phyloP scores from a whole-genome alignment of 164 flowering plant genomes.

The Aristolochia fimbriata region DNA sequence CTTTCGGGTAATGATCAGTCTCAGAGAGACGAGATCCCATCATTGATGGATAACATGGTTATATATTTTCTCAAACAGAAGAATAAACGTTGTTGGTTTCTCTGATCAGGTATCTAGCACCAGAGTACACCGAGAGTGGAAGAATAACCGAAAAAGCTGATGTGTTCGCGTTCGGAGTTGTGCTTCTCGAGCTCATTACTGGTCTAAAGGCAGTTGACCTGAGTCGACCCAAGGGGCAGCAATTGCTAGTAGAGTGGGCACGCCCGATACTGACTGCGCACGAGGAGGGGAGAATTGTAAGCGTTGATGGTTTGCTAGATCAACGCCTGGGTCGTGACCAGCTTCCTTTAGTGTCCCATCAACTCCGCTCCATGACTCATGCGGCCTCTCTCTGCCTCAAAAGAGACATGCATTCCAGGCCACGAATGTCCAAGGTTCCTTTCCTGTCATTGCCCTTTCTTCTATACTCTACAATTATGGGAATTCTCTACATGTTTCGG shows the following conservation, averaged over 20 bases:
- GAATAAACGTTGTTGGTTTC: not conserved
- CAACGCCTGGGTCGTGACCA: slow-evolving; percentile 19
- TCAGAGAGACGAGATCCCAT: not conserved
- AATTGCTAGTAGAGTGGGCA: slow-evolving; percentile 32
- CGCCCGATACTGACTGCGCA: slow-evolving; percentile 26
- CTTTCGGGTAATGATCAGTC: slow-evolving; percentile 44
- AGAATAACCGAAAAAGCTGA: slow-evolving; percentile 63
- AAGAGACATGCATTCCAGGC: slow-evolving; percentile 19
- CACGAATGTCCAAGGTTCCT: slow-evolving; percentile 27
- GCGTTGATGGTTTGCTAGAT: slow-evolving; percentile 27
- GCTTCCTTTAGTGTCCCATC: slow-evolving; percentile 17
- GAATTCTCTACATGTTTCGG: not conserved
- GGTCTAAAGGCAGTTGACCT: slow-evolving; percentile 40
- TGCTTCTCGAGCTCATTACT: slow-evolving; percentile 63
- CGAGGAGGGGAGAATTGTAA: slow-evolving; percentile 16
- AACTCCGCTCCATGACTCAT: slow-evolving; percentile 44
- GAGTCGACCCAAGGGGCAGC: slow-evolving; percentile 26
- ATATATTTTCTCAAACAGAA: not conserved
- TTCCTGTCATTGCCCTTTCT: not conserved
- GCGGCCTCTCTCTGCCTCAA: slow-evolving; percentile 32
- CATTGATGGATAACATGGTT: not conserved
- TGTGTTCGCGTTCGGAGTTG: slow-evolving; percentile 78
- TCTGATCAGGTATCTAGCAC: slow-evolving; percentile 66
- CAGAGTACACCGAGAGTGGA: slow-evolving; percentile 59
- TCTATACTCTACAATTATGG: too few species aligned